Conservation (phyloP, 1,139 yeast genomes). For the Tardiomyces digboiensis region DNA sequence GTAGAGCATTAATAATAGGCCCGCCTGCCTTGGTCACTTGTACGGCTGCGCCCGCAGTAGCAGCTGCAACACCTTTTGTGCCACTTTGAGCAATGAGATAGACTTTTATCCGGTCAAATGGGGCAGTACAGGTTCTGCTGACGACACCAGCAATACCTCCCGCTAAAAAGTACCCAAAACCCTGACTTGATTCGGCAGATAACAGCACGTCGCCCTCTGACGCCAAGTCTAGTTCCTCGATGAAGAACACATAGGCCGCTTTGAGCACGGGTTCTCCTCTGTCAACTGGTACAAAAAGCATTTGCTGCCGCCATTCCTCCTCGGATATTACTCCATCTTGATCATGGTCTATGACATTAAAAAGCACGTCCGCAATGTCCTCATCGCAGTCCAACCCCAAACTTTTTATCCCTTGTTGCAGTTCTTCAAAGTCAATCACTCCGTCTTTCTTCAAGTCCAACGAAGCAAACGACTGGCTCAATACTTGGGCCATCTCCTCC, state of each 20-base stretch:
- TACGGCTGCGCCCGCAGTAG: constrained; percentile 5
- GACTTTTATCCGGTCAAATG: constrained; percentile 90
- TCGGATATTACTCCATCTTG: constrained; percentile 66
- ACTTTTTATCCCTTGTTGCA: constrained; percentile 49
- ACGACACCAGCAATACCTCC: constrained; percentile 96
- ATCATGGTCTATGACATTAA: constrained; percentile 49
- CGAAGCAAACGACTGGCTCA: constrained; percentile 55
- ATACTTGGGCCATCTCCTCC: constrained; percentile 55
- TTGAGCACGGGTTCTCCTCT: constrained; percentile 51
- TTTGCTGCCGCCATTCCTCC: constrained; percentile 78
- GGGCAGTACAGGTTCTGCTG: constrained; percentile 96
- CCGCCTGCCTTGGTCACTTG: constrained; percentile 40
- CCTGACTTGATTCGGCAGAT: constrained; percentile 67
- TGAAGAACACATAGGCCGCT: constrained; percentile 75
- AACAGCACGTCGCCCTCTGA: constrained; percentile 91
- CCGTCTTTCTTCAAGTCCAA: constrained; percentile 79
- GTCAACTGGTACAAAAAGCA: constrained; percentile 69
- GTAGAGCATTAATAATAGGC: constrained; percentile 52
- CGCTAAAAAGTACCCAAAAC: constrained; percentile 84
- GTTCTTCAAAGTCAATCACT: constrained; percentile 52
- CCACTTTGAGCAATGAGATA: constrained; percentile 90
- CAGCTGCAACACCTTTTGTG: constrained; percentile 13
- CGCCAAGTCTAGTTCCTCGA: constrained; percentile 71
- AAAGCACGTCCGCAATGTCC: constrained; percentile 47
- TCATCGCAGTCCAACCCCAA: constrained; percentile 46